These are phyloP conservation scores for Wickerhamomyces canadensis DNA, from an alignment of 805 yeast species.

Conservation along the genomic window DNA sequence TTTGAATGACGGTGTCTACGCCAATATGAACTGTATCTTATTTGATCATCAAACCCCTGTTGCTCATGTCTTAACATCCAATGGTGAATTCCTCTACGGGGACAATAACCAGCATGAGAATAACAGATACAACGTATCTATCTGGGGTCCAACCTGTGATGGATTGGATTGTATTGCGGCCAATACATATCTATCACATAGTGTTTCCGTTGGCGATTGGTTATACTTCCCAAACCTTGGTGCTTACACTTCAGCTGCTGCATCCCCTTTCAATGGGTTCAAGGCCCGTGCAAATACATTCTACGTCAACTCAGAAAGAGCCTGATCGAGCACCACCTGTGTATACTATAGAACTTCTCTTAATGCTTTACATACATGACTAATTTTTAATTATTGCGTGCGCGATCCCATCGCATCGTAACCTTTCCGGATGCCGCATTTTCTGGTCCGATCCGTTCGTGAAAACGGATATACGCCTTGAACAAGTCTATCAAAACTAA, in stretches of 20 bases:
- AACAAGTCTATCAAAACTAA: too few relatives aligned
- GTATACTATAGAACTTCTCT: too few relatives aligned
- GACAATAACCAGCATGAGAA: slow-evolving; percentile 12
- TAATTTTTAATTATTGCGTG: too few relatives aligned
- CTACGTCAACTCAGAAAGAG: slow-evolving; percentile 48
- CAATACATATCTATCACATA: slow-evolving; percentile 46
- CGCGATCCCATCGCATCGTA: too few relatives aligned
- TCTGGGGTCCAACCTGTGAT: slow-evolving; percentile 99
- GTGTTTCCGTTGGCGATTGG: slow-evolving; percentile 87
- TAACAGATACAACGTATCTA: slow-evolving; percentile 43
- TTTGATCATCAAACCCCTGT: slow-evolving; percentile 85
- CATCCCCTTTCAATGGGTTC: slow-evolving; percentile 92
- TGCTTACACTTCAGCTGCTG: slow-evolving; percentile 89
- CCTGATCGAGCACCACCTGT: neutral
- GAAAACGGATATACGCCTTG: neutral
- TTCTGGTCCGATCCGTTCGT: neutral
- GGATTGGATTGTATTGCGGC: slow-evolving; percentile 81
- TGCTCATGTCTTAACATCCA: slow-evolving; percentile 60
- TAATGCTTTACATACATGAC: too few relatives aligned
- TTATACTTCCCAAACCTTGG: slow-evolving; percentile 77
- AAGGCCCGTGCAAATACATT: slow-evolving; percentile 51
- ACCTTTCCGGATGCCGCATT: neutral
- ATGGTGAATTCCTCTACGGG: slow-evolving; percentile 39
- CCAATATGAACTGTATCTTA: slow-evolving; percentile 88
- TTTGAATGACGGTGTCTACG: slow-evolving; percentile 92